These are phyloP conservation scores for Vicia villosa DNA, from an alignment of 306 rosid species.

Conservation along the genomic window DNA sequence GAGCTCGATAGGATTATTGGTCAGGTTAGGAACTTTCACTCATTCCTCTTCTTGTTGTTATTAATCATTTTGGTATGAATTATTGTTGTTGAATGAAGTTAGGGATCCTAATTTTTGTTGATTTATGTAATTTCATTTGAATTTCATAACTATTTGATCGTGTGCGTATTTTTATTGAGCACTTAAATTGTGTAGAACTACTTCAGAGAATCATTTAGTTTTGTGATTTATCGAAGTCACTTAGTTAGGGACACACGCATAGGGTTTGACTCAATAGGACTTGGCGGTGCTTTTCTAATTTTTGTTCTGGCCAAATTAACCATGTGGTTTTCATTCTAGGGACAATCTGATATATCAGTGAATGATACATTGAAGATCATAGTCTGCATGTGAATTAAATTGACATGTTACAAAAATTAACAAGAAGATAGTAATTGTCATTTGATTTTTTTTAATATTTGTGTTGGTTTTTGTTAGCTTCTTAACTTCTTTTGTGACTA, in stretches of 20 bases:
- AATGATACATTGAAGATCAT: slow-evolving; percentile 97
- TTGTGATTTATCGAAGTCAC: not conserved
- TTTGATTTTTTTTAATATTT: too few species aligned
- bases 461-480: too few species aligned
- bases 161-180: not conserved
- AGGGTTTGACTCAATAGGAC: not conserved
- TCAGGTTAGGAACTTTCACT: slow-evolving; percentile 51
- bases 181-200: not conserved
- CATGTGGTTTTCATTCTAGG: slow-evolving; percentile 48
- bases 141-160: slow-evolving; percentile 5
- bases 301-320: slow-evolving; percentile 24
- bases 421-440: too few species aligned
- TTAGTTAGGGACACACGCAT: not conserved
- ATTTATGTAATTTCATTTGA: slow-evolving; percentile 23
- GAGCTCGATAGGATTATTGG: slow-evolving; percentile 93
- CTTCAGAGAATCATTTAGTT: not conserved
- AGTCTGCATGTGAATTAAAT: not conserved
- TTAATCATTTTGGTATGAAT: not conserved
- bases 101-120: not conserved
- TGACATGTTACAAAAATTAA: too few species aligned
- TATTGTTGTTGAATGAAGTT: not conserved
- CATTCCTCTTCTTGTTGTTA: not conserved
- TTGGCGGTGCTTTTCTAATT: slow-evolving; percentile 14
- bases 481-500: too few species aligned
- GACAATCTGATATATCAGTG: slow-evolving; percentile 90